These are phyloP conservation scores for Bothriochloa decipiens DNA, from an alignment of 176 grass and related monocot species.

Conservation along the genomic window DNA sequence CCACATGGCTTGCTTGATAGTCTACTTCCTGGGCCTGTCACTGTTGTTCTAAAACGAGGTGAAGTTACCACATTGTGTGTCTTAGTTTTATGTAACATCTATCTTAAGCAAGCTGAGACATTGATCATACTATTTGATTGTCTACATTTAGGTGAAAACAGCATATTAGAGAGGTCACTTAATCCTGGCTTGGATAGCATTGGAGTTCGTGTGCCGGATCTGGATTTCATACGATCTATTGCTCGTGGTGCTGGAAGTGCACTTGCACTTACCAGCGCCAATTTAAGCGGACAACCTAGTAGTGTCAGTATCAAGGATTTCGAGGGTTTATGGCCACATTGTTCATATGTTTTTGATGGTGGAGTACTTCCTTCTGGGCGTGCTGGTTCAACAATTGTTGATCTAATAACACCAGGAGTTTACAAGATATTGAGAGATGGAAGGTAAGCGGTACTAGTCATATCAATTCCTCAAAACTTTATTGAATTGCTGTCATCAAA, in stretches of 20 bases:
- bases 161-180: slow-evolving; percentile 74
- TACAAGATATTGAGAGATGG: slow-evolving; percentile 92
- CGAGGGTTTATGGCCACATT: slow-evolving; percentile 75
- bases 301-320: slow-evolving; percentile 82
- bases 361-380: slow-evolving; percentile 75
- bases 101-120: slow-evolving; percentile 26
- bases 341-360: slow-evolving; percentile 85
- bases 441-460: slow-evolving; percentile 55
- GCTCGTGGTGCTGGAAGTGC: slow-evolving; percentile 80
- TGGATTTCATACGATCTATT: slow-evolving; percentile 75
- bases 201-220: slow-evolving; percentile 80
- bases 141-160: slow-evolving; percentile 58
- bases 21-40: slow-evolving; percentile 90
- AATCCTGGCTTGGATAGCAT: slow-evolving; percentile 91
- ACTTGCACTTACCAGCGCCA: slow-evolving; percentile 92
- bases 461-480: slow-evolving; percentile 1
- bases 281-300: slow-evolving; percentile 72
- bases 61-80: slow-evolving; percentile 2
- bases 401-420: slow-evolving; percentile 64
- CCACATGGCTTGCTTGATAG: slow-evolving; percentile 77
- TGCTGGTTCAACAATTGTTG: slow-evolving; percentile 94
- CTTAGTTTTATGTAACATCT: not conserved
- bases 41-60: slow-evolving; percentile 94
- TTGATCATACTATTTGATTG: slow-evolving; percentile 22
- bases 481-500: slow-evolving; percentile 5